Percentiles rank a stretch among this genome's conserved stretches.
These are phyloP conservation scores for Mucor sp. DNA, from an alignment of 371 early-diverging fungal species.

Conservation along the genomic window DNA sequence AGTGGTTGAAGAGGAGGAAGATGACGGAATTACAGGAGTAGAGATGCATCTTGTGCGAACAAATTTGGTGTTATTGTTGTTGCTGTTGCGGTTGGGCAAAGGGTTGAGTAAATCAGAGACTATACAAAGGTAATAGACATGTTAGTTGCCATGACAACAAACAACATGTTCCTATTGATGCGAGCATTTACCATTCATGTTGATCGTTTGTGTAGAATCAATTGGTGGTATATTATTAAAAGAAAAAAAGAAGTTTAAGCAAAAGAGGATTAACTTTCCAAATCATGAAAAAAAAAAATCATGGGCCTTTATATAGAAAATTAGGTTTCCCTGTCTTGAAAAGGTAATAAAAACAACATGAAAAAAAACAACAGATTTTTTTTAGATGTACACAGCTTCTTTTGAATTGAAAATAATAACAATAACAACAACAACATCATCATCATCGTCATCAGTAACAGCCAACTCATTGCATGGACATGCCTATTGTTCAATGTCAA, in stretches of 20 bases:
- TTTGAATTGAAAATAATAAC: slow-evolving; percentile 5
- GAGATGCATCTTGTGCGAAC: slow-evolving; percentile 21
- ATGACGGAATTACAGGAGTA: slow-evolving; percentile 9
- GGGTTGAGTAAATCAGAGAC: slow-evolving; percentile 28
- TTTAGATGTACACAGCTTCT: not conserved
- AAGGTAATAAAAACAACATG: slow-evolving; percentile 16
- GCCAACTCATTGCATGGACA: not conserved
- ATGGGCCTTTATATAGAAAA: not conserved
- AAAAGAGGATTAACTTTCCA: not conserved
- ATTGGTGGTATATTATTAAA: not conserved
- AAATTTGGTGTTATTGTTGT: not conserved
- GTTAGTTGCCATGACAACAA: not conserved
- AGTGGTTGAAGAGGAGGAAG: not conserved
- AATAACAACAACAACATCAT: slow-evolving; percentile 14
- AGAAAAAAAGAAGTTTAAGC: not conserved
- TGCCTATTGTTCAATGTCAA: not conserved
- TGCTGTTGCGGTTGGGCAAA: not conserved
- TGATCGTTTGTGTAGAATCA: not conserved
- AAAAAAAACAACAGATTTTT: slow-evolving; percentile 4
- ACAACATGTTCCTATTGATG: not conserved
- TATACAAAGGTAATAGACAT: not conserved
- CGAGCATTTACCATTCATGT: slow-evolving; percentile 13
- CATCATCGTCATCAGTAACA: not conserved
- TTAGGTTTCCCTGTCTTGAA: slow-evolving; percentile 11
- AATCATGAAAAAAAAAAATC: slow-evolving; percentile 8